phyloP scores from a whole-genome alignment of 1,284 basidiomycete species.

The Termitomyces sp. region DNA sequence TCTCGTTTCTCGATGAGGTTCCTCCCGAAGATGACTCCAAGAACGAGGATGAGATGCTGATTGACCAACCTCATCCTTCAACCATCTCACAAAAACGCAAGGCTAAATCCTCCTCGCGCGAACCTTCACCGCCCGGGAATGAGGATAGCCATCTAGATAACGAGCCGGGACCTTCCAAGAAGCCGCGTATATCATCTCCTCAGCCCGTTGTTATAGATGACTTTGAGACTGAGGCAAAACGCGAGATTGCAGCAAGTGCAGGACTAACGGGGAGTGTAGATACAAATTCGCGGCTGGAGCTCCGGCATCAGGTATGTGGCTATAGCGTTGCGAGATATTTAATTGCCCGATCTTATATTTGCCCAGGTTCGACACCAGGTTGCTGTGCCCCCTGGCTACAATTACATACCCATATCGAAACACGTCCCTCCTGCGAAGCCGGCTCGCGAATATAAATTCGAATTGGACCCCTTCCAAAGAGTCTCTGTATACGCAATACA shows the following conservation, averaged over 20 bases:
- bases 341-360: background rate
- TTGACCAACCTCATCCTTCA: constrained; percentile 9
- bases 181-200: constrained; percentile 47
- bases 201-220: constrained; percentile 81
- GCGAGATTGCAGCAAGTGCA: constrained; percentile 82
- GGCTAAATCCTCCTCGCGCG: constrained; percentile 20
- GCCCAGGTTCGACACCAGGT: constrained; percentile 88
- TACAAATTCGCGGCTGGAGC: constrained; percentile 63
- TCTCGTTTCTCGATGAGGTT: constrained; percentile 36
- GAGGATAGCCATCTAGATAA: constrained; percentile 18
- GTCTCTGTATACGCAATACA: constrained; percentile 95
- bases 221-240: constrained; percentile 84
- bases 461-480: constrained; percentile 95
- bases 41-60: constrained; percentile 19
- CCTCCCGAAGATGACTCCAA: constrained; percentile 23
- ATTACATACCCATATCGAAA: constrained; percentile 87
- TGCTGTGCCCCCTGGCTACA: constrained; percentile 88
- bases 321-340: constrained; percentile 4
- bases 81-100: constrained; percentile 30
- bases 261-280: constrained; percentile 71
- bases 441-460: constrained; percentile 92
- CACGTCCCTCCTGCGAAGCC: constrained; percentile 93
- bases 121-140: constrained; percentile 13
- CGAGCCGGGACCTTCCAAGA: constrained; percentile 40
- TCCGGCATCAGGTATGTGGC: constrained; percentile 67